Evolutionary conservation across 495 filamentous ascomycete genomes (phyloP).

Genomic region (Cairneyella variabilis): DNA sequence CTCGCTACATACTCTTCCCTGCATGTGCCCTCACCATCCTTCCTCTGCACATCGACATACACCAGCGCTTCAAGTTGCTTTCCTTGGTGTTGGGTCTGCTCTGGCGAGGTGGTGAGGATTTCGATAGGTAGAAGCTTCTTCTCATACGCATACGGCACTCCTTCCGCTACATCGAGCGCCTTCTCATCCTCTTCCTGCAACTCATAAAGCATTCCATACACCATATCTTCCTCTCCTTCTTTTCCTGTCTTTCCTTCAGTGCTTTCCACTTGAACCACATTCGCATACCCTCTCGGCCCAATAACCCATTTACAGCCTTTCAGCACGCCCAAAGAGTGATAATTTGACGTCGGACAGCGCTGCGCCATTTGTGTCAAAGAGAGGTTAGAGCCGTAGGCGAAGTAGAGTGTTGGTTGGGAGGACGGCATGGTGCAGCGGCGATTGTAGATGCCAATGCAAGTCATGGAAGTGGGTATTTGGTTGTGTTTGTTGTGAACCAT

Average conservation of each 20-base stretch:
- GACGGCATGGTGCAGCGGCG: background rate
- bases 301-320: constrained; percentile 61
- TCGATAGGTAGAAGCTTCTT: constrained; percentile 26
- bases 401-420: constrained; percentile 44
- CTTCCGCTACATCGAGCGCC: constrained; percentile 50
- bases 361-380: constrained; percentile 60
- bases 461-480: no score
- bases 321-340: constrained; percentile 45
- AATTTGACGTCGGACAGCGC: constrained; percentile 53
- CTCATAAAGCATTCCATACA: constrained; percentile 48
- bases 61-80: constrained; percentile 11
- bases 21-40: background rate
- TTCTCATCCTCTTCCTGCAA: constrained; percentile 41
- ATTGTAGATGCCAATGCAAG: constrained; percentile 7
- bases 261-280: constrained; percentile 42
- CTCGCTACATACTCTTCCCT: constrained; percentile 19
- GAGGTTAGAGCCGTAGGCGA: constrained; percentile 73
- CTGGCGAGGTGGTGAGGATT: constrained; percentile 2
- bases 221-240: constrained; percentile 5
- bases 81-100: background rate
- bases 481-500: no score
- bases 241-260: background rate
- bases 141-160: constrained; percentile 54
- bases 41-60: constrained; percentile 11
- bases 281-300: constrained; percentile 65